Evolutionary conservation across 768 basidiomycete genomes (phyloP).

Genomic region (Ephemerocybe angulata): DNA sequence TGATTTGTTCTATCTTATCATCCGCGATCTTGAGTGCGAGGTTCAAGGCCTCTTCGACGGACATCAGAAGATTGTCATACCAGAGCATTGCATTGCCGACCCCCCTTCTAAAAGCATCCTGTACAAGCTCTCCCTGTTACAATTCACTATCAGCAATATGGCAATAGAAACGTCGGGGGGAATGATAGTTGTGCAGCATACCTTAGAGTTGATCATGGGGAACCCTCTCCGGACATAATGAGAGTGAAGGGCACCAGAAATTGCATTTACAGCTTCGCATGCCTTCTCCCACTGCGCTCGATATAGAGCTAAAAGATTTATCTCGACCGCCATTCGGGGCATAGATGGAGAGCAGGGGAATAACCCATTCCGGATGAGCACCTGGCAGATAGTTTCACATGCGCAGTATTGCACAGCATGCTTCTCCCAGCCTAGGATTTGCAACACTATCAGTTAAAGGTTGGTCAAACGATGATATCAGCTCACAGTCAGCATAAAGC

Average conservation of each 20-base stretch:
- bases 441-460: neutral
- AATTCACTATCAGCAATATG: neutral
- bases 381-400: constrained; percentile 25
- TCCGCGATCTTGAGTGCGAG: neutral
- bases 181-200: neutral
- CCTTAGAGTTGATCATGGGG: neutral
- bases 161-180: too few relatives aligned
- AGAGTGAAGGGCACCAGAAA: constrained; percentile 9
- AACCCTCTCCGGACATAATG: constrained; percentile 12
- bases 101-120: constrained; percentile 20
- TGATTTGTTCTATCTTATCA: neutral
- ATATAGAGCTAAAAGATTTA: constrained; percentile 14
- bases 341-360: constrained; percentile 13
- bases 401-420: neutral
- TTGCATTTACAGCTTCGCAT: constrained; percentile 15
- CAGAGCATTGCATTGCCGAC: constrained; percentile 21
- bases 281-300: constrained; percentile 13
- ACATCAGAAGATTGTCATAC: constrained; percentile 16
- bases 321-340: constrained; percentile 15
- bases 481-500: neutral
- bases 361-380: constrained; percentile 12
- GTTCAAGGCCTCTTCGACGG: constrained; percentile 9
- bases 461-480: neutral
- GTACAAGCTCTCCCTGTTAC: constrained; percentile 14
- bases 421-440: neutral